These are phyloP conservation scores for Cladobotryum protrusum DNA, from an alignment of 2,329 filamentous ascomycete species.

Conservation along the genomic window DNA sequence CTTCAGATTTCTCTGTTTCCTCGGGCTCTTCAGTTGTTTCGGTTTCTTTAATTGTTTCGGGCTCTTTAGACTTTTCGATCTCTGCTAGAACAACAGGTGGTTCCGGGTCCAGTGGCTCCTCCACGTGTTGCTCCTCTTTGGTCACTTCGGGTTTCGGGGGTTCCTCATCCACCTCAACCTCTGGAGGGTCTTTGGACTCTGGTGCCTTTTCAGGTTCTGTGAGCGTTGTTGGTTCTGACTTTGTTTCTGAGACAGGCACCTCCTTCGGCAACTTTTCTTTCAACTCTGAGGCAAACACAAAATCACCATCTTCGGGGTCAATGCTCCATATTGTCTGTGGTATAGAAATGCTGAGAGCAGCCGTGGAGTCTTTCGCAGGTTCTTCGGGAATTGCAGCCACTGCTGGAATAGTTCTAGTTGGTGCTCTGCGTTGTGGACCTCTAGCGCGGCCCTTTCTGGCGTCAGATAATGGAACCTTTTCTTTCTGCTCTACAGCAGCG, in stretches of 20 bases:
- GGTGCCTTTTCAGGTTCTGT: slow-evolving; percentile 2
- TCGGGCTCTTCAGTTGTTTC: background rate
- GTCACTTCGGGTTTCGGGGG: background rate
- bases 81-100: background rate
- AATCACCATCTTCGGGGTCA: slow-evolving; percentile 41
- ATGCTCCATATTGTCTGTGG: slow-evolving; percentile 48
- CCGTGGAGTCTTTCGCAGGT: slow-evolving; percentile 12
- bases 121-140: background rate
- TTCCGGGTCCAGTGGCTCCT: background rate
- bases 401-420: slow-evolving; percentile 43
- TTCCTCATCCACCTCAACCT: background rate
- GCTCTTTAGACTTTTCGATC: background rate
- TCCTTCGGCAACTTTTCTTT: slow-evolving; percentile 9
- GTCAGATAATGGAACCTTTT: slow-evolving; percentile 77
- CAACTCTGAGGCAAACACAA: slow-evolving; percentile 22
- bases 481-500: slow-evolving; percentile 49
- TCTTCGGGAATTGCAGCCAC: slow-evolving; percentile 20
- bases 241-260: background rate
- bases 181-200: background rate
- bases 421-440: slow-evolving; percentile 73
- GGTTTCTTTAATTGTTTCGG: background rate
- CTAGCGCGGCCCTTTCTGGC: slow-evolving; percentile 85
- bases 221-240: slow-evolving; percentile 4
- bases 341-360: slow-evolving; percentile 38
- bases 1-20: background rate